Conservation (phyloP, 768 basidiomycete genomes). For the Amanita rimosa region DNA sequence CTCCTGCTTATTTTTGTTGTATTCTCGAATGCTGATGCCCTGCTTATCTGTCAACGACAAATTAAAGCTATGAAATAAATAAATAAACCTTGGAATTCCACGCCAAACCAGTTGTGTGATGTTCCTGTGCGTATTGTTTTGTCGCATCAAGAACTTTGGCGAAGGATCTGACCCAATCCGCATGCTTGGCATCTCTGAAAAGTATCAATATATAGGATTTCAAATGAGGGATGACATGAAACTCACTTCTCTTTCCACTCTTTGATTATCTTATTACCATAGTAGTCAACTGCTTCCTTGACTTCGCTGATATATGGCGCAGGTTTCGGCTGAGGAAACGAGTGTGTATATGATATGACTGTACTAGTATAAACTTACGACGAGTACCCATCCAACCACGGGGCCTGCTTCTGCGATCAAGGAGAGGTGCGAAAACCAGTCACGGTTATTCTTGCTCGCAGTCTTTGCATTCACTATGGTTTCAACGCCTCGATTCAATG, state of each 20-base stretch:
- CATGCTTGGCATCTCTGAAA: conserved; percentile 70
- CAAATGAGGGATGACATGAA: not conserved
- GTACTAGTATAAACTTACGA: conserved; percentile 39
- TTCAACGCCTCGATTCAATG: conserved; percentile 62
- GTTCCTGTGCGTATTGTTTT: conserved; percentile 73
- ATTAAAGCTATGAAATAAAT: not conserved
- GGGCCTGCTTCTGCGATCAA: conserved; percentile 76
- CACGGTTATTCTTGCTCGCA: conserved; percentile 63
- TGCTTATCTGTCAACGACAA: conserved; percentile 34
- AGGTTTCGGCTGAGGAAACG: conserved; percentile 52
- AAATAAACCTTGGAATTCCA: conserved; percentile 77
- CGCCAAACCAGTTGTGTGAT: conserved; percentile 73
- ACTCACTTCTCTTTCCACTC: conserved; percentile 88
- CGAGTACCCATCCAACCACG: conserved; percentile 79
- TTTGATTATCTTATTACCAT: conserved; percentile 82
- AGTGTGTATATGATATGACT: not conserved
- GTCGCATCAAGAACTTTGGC: conserved; percentile 62
- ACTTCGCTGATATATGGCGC: conserved; percentile 69
- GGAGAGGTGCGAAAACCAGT: conserved; percentile 75
- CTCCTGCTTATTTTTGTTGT: not conserved
- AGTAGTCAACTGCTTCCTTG: conserved; percentile 82
- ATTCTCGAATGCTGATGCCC: conserved; percentile 41
- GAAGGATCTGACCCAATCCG: conserved; percentile 80
- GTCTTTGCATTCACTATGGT: conserved; percentile 78
- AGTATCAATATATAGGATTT: conserved; percentile 3